Percentiles rank a stretch among this genome's conserved stretches.
These are phyloP conservation scores for Xerocomellus intermedius DNA, from an alignment of 768 basidiomycete genomes.

Conservation along the genomic window DNA sequence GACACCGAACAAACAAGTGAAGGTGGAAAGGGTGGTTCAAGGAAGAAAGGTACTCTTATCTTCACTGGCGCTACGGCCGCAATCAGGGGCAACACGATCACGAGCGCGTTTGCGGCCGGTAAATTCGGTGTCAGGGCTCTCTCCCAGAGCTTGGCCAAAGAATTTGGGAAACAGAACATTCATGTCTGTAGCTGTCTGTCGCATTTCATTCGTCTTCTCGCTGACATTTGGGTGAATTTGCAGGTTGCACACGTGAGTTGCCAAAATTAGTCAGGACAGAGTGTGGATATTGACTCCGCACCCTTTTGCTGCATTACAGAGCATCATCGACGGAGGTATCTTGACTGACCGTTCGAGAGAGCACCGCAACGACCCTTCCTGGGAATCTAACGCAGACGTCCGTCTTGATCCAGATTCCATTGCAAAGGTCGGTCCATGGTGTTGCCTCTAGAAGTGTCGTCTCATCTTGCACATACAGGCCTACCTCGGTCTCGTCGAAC, in stretches of 20 bases:
- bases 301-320: slow-evolving; percentile 34
- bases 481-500: slow-evolving; percentile 63
- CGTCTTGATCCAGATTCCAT: slow-evolving; percentile 66
- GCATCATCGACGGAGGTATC: slow-evolving; percentile 67
- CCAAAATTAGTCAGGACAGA: neutral
- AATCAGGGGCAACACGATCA: slow-evolving; percentile 56
- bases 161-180: slow-evolving; percentile 72
- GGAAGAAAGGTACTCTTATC: slow-evolving; percentile 61
- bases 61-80: slow-evolving; percentile 76
- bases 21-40: slow-evolving; percentile 37
- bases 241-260: slow-evolving; percentile 65
- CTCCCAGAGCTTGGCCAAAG: slow-evolving; percentile 70
- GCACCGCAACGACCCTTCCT: slow-evolving; percentile 33
- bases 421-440: slow-evolving; percentile 49
- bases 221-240: neutral
- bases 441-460: neutral
- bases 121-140: slow-evolving; percentile 64
- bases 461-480: slow-evolving; percentile 39
- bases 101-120: slow-evolving; percentile 61
- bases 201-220: neutral
- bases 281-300: neutral
- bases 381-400: slow-evolving; percentile 44
- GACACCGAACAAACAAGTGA: slow-evolving; percentile 41
- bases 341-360: slow-evolving; percentile 38
- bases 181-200: slow-evolving; percentile 43